A percentile compares a stretch with the other conserved stretches of the same genome.
Evolutionary conservation across 1,139 yeast species (phyloP).

Genomic region (Debaryomyces sp.): DNA sequence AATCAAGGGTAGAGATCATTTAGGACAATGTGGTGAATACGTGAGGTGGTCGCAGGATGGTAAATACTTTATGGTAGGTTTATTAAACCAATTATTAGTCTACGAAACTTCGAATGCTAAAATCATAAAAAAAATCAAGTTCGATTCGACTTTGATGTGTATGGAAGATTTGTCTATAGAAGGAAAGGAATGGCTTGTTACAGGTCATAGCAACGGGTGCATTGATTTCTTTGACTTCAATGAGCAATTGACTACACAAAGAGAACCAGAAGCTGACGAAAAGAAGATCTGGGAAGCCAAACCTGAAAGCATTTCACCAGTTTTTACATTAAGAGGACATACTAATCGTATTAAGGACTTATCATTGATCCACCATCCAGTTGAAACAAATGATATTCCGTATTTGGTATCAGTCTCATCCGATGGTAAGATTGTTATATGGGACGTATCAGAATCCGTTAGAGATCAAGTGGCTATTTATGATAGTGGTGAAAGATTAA

Average conservation of each 20-base stretch:
- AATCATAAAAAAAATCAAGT: conserved; percentile 50
- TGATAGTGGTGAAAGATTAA: conserved; percentile 89
- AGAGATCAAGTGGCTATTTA: conserved; percentile 88
- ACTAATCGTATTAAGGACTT: conserved; percentile 83
- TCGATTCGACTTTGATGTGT: conserved; percentile 68
- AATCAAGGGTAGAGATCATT: conserved; percentile 64
- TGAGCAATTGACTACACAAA: conserved; percentile 23
- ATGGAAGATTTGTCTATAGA: conserved; percentile 53
- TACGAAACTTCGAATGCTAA: conserved; percentile 69
- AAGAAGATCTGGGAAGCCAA: conserved; percentile 31
- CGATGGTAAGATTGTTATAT: conserved; percentile 89
- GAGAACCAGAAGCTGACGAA: conserved; percentile 22
- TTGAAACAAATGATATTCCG: conserved; percentile 36
- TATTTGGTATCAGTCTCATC: conserved; percentile 83
- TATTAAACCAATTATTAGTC: conserved; percentile 62
- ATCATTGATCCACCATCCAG: conserved; percentile 49
- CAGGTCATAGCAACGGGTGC: conserved; percentile 76
- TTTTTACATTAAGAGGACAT: conserved; percentile 72
- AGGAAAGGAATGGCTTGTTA: conserved; percentile 57
- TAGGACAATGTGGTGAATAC: conserved; percentile 66
- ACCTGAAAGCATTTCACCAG: conserved; percentile 44
- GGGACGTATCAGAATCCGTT: conserved; percentile 60
- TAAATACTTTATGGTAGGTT: conserved; percentile 72
- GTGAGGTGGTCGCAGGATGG: conserved; percentile 71
- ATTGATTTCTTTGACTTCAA: conserved; percentile 55